Conservation (phyloP, 2,329 filamentous ascomycete species). For the Botrytis aclada region DNA sequence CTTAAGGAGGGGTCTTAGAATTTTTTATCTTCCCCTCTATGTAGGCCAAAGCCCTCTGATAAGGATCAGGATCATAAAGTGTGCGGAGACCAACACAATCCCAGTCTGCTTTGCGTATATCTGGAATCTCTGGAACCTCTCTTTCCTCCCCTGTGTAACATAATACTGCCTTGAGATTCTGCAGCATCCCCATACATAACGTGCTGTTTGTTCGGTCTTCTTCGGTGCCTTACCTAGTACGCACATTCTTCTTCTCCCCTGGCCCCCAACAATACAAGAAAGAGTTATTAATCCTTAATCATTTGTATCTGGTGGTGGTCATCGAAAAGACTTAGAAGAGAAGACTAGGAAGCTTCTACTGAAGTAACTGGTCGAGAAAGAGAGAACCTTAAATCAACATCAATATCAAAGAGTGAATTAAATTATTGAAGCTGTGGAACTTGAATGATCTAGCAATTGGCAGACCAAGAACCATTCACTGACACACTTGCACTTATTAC, state of each 20-base stretch:
- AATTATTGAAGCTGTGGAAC: background rate
- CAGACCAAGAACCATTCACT: background rate
- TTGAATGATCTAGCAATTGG: background rate
- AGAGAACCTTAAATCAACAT: background rate
- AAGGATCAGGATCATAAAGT: background rate
- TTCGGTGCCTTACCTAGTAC: background rate
- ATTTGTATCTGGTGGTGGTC: too few species aligned
- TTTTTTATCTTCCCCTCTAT: slow-evolving; percentile 5
- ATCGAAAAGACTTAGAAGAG: background rate
- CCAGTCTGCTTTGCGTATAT: background rate
- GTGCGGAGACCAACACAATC: slow-evolving; percentile 7
- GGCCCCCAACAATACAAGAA: background rate
- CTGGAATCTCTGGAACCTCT: background rate
- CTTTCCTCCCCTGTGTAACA: background rate
- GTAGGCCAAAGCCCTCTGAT: slow-evolving; percentile 13
- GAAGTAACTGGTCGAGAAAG: background rate
- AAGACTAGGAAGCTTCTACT: background rate
- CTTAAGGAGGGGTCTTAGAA: slow-evolving; percentile 4
- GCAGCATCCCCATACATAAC: background rate
- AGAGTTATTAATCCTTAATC: background rate
- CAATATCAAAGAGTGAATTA: background rate
- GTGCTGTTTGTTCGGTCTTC: background rate
- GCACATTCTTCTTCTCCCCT: background rate
- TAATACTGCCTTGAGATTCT: slow-evolving; percentile 15
- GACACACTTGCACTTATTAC: background rate